Conservation (phyloP, 164 flowering plant species). For the Stephania yunnanensis region DNA sequence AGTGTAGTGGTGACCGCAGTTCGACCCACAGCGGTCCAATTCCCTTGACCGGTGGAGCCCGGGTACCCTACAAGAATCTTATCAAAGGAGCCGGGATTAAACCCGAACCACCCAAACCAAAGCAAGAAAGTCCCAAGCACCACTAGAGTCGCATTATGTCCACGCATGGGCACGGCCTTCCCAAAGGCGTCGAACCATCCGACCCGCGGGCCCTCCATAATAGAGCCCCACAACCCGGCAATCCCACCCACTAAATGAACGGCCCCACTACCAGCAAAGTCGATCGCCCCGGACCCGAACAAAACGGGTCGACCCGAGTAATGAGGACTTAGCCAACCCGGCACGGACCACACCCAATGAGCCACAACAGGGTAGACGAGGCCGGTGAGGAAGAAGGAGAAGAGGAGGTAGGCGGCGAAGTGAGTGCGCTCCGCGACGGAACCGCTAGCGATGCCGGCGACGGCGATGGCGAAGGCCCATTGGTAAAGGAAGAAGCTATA, state of each 20-base stretch:
- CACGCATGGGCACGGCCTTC: constrained; percentile 46
- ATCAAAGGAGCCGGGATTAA: constrained; percentile 56
- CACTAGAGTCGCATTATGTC: constrained; percentile 60
- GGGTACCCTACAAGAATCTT: constrained; percentile 47
- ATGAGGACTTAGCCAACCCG: constrained; percentile 50
- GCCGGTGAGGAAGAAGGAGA: constrained; percentile 61
- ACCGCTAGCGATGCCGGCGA: constrained; percentile 74
- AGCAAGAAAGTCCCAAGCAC: constrained; percentile 57
- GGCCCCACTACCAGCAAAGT: constrained; percentile 58
- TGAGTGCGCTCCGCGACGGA: constrained; percentile 82
- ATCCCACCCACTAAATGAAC: constrained; percentile 63
- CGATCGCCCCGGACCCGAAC: constrained; percentile 58
- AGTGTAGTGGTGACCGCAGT: constrained; percentile 64
- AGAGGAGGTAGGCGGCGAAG: constrained; percentile 58
- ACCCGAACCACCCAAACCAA: constrained; percentile 75
- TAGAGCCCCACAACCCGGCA: constrained; percentile 59
- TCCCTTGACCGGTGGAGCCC: constrained; percentile 29
- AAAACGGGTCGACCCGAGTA: constrained; percentile 14
- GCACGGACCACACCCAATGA: constrained; percentile 68
- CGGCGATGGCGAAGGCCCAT: constrained; percentile 82
- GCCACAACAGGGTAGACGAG: constrained; percentile 71
- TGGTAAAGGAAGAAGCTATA: constrained; percentile 69
- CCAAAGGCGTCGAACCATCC: constrained; percentile 59
- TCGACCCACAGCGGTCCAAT: constrained; percentile 50
- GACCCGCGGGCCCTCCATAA: constrained; percentile 60